These are phyloP conservation scores for Skeletonema marinoi DNA, from an alignment of 108 stramenopile genomes.

Conservation along the genomic window DNA sequence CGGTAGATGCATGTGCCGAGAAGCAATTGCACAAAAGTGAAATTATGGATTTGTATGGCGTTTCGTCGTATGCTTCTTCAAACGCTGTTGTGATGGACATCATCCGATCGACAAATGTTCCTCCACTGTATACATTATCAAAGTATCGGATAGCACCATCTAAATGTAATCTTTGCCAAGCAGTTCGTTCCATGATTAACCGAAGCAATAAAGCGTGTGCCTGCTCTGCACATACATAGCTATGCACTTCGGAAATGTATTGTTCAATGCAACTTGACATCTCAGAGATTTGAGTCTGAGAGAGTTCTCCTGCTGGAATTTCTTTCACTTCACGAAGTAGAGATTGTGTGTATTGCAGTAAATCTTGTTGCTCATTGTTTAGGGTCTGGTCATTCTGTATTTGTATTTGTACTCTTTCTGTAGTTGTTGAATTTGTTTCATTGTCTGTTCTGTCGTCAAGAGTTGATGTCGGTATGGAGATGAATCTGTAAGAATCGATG, in stretches of 20 bases:
- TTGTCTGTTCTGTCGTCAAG: neutral
- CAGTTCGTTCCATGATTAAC: conserved; percentile 25
- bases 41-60: conserved; percentile 40
- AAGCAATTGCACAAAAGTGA: conserved; percentile 26
- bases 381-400: neutral
- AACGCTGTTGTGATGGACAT: neutral
- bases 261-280: conserved; percentile 29
- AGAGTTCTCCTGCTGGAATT: conserved; percentile 13
- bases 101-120: neutral
- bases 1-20: conserved; percentile 28
- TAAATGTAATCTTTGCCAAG: neutral
- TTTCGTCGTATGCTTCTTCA: neutral
- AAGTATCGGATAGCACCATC: neutral
- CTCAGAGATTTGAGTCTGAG: conserved; percentile 11
- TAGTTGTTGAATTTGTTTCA: neutral
- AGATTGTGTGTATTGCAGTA: conserved; percentile 14
- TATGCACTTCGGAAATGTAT: conserved; percentile 26
- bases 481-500: neutral
- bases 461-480: neutral
- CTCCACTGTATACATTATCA: neutral
- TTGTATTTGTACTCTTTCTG: neutral
- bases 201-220: conserved; percentile 28
- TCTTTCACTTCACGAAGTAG: neutral
- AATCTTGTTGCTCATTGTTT: neutral
- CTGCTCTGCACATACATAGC: conserved; percentile 32